phyloP scores from a whole-genome alignment of 2,329 filamentous ascomycete species.

The Graphiopsis chlorocephala region DNA sequence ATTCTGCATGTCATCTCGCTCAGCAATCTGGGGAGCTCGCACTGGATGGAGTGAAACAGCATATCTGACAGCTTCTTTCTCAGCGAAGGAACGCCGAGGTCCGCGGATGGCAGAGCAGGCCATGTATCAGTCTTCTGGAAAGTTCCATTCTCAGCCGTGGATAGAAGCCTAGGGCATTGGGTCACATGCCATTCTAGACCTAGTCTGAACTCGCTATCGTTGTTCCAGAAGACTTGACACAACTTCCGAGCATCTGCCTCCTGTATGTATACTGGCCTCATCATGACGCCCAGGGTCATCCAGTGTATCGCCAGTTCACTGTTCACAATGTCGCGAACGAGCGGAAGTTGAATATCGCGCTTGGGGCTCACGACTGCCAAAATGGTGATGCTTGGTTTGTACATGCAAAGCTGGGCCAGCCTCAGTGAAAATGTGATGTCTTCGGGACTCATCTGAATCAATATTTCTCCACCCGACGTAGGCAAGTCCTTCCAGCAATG shows the following conservation, averaged over 20 bases:
- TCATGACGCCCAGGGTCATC: neutral
- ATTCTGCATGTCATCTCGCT: neutral
- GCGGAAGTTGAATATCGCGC: neutral
- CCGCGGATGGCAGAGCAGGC: neutral
- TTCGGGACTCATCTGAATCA: neutral
- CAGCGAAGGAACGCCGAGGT: neutral
- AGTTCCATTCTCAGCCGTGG: neutral
- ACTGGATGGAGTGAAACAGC: neutral
- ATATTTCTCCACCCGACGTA: neutral
- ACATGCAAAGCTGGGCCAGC: neutral
- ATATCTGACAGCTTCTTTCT: neutral
- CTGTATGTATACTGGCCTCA: neutral
- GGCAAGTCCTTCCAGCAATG: neutral
- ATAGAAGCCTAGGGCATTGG: neutral
- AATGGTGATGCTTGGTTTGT: neutral
- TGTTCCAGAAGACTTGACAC: neutral
- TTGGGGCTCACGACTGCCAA: neutral
- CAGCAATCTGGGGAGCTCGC: neutral
- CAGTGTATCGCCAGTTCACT: neutral
- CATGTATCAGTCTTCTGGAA: neutral
- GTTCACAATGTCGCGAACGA: neutral
- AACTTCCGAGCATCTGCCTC: neutral
- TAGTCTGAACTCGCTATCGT: neutral
- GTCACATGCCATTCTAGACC: neutral
- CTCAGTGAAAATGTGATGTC: no score